Evolutionary conservation across 2,329 filamentous ascomycete genomes (phyloP).

Genomic region (Colletotrichum cuscutae): DNA sequence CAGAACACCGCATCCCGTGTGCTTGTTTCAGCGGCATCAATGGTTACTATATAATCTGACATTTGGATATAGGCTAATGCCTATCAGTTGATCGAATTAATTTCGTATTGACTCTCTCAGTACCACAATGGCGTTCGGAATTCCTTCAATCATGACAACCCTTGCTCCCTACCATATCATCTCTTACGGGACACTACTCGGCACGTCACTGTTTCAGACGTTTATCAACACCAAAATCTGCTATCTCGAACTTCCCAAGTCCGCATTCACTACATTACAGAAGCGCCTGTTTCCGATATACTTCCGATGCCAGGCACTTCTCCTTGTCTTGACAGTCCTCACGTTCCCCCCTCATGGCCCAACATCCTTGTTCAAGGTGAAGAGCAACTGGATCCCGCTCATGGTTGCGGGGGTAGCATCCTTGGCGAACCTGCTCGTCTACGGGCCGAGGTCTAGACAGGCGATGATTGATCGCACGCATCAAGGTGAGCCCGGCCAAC

Average conservation of each 20-base stretch:
- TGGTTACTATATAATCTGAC: neutral
- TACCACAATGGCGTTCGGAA: neutral
- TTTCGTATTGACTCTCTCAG: too few relatives aligned
- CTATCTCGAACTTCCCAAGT: conserved; percentile 44
- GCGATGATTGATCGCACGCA: conserved; percentile 45
- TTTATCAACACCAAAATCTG: conserved; percentile 51
- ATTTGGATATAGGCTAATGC: rapidly evolving
- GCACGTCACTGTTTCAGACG: conserved; percentile 51
- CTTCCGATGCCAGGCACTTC: conserved; percentile 48
- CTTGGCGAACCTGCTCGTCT: conserved; percentile 46
- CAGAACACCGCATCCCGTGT: neutral
- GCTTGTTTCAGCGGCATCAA: neutral
- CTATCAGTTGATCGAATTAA: neutral
- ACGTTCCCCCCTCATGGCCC: conserved; percentile 48
- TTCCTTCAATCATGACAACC: neutral
- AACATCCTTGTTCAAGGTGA: conserved; percentile 41
- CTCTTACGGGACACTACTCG: conserved; percentile 51
- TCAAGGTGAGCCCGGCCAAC: conserved; percentile 39
- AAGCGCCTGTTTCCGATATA: conserved; percentile 54
- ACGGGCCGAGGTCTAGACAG: conserved; percentile 48
- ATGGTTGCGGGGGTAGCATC: conserved; percentile 44
- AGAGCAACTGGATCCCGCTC: conserved; percentile 48
- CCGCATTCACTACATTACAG: conserved; percentile 50
- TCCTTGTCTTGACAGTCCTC: conserved; percentile 46
- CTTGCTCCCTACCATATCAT: conserved; percentile 49